Percentiles rank a stretch among this genome's conserved stretches.
phyloP scores from a whole-genome alignment of 2,329 filamentous ascomycete species.

The Cucurbitaria berberidis region DNA sequence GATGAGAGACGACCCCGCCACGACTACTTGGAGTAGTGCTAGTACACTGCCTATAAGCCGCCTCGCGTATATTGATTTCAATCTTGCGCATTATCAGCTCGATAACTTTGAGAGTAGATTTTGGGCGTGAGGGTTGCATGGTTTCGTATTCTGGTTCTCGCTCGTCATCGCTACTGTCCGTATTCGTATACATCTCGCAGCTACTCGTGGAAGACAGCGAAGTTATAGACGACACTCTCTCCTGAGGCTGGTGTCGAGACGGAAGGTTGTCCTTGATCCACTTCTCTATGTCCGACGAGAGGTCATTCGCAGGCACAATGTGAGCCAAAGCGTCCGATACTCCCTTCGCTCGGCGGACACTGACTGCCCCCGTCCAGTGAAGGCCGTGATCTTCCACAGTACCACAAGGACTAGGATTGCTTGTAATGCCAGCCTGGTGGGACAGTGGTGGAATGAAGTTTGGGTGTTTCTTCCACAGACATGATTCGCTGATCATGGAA shows the following conservation, averaged over 20 bases:
- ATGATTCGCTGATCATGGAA: slow-evolving; percentile 7
- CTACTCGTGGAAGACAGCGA: slow-evolving; percentile 38
- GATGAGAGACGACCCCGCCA: background rate
- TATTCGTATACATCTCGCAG: slow-evolving; percentile 38
- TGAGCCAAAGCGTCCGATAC: background rate
- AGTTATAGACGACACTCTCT: slow-evolving; percentile 33
- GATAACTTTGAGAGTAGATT: slow-evolving; percentile 30
- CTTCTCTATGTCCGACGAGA: slow-evolving; percentile 20
- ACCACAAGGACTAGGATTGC: slow-evolving; percentile 1
- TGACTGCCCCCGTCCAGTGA: background rate
- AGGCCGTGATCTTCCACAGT: background rate
- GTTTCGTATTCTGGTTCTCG: slow-evolving; percentile 6
- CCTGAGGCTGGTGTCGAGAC: slow-evolving; percentile 23
- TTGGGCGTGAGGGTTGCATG: slow-evolving; percentile 12
- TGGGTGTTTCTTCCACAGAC: slow-evolving; percentile 14
- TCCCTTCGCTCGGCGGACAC: background rate
- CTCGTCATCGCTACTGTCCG: slow-evolving; percentile 35
- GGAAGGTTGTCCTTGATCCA: slow-evolving; percentile 37
- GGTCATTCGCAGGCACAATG: background rate
- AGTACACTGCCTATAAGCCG: slow-evolving; percentile 33
- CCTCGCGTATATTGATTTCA: slow-evolving; percentile 33
- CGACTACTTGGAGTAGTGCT: slow-evolving; percentile 11
- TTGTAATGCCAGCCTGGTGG: background rate
- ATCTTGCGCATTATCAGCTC: slow-evolving; percentile 38
- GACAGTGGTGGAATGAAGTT: background rate